Evolutionary conservation across 192 early-diverging fungal species (phyloP), one percentile per base, ranked within the genome.

Genomic region (Obelidium mucronatum): DNA sequence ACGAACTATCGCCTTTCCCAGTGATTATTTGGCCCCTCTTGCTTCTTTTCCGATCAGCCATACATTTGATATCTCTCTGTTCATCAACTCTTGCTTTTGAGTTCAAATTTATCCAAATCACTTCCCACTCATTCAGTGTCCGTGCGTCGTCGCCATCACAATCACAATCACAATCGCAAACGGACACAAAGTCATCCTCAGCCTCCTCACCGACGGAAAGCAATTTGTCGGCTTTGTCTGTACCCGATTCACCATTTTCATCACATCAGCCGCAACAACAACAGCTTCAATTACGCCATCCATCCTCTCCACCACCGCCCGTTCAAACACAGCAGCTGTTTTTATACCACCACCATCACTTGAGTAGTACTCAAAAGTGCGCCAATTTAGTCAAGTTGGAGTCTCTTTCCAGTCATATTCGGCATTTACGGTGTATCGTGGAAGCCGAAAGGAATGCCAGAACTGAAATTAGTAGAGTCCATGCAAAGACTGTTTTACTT

Each of bases 371-470:
- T 0, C 44, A 48, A 48, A 48, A 48, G 44, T 69, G 67, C 31
- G 44, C 67, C 6, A 69, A 69, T 36, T 30, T 54, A 5, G 13
- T 54, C 11, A 69, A 69, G 30, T 26, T 69, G 1, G 67, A 69
- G 28, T 35, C 30, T 22, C 8, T 69, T 8, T 8, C 11, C 17
- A 26, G 42, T 33, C 67, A 69, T 33, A 26, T 69, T 30, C 5
- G 19, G 26, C 67, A 69, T 52, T 30, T 69, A n/a, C 67, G 67
- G n/a, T 15, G 26, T 53, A 24, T 52, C 26, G 39, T 69, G 40
- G 67, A 69, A 15, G 67, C 67, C 24, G 67, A 69, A 36, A 39
- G 67, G 5, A 30, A 39, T 3, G 67, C 67, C 3, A 31, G 52
- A 8, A 53, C 52, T 30, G 19, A 44, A 24, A 69, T 69, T 22